A percentile compares a stretch with the other conserved stretches of the same genome.
Conservation (phyloP, 2,329 filamentous ascomycete species). For the Talaromyces islandicus region DNA sequence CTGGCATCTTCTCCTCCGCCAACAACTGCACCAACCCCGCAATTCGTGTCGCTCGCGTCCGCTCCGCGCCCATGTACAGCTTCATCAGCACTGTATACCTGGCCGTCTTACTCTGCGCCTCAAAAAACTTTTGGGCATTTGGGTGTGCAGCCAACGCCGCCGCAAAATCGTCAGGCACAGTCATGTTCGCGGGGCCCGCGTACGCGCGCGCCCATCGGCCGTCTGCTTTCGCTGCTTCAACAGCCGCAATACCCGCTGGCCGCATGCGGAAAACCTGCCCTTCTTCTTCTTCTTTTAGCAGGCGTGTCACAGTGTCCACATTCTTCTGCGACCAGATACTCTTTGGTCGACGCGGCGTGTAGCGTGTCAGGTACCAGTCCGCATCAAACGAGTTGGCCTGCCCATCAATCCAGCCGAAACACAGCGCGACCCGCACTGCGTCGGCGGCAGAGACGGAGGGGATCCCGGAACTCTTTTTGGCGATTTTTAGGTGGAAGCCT, state of each 20-base stretch:
- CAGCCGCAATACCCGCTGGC: constrained; percentile 42
- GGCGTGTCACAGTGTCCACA: constrained; percentile 44
- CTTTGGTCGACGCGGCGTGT: constrained; percentile 51
- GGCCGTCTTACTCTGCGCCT: background rate
- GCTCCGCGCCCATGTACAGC: background rate
- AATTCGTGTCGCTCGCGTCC: background rate
- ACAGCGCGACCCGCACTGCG: constrained; percentile 53
- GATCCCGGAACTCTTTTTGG: constrained; percentile 43
- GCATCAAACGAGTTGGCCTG: constrained; percentile 44
- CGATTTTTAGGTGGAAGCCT: constrained; percentile 45
- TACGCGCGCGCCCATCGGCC: constrained; percentile 57
- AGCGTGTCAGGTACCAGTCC: constrained; percentile 49
- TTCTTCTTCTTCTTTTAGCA: constrained; percentile 28
- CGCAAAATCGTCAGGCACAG: constrained; percentile 47
- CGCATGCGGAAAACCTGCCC: constrained; percentile 35
- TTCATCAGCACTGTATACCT: background rate
- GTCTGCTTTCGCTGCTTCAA: constrained; percentile 52
- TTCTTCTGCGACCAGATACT: constrained; percentile 59
- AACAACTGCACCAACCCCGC: background rate
- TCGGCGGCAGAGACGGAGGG: constrained; percentile 42
- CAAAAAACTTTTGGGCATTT: background rate
- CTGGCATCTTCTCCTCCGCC: background rate
- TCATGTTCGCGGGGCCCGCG: constrained; percentile 42
- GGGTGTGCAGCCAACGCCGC: constrained; percentile 34
- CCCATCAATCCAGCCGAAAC: constrained; percentile 60